phyloP scores from a whole-genome alignment of 2,329 filamentous ascomycete genomes.

The Akanthomyces uredinophilus region DNA sequence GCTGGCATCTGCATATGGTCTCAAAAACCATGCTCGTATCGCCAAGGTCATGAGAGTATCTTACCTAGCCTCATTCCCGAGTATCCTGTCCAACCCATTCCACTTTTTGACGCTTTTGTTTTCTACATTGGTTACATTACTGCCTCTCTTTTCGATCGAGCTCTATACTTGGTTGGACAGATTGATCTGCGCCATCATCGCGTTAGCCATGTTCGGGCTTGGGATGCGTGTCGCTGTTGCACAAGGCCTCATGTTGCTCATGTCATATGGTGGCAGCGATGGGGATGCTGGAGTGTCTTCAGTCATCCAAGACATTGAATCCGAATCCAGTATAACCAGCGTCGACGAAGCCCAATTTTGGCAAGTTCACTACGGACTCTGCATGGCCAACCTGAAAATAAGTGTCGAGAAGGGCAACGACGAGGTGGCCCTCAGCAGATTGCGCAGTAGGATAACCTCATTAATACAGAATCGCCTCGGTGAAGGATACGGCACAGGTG shows the following conservation, averaged over 20 bases:
- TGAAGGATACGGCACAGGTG: conserved; percentile 77
- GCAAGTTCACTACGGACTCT: conserved; percentile 96
- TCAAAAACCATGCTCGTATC: conserved; percentile 89
- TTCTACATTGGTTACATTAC: conserved; percentile 70
- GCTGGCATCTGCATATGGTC: conserved; percentile 75
- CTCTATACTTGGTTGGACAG: conserved; percentile 81
- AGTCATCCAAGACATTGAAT: conserved; percentile 79
- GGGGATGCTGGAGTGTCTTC: conserved; percentile 53
- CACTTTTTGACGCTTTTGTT: conserved; percentile 92
- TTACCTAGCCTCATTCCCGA: conserved; percentile 75
- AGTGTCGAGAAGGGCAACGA: conserved; percentile 59
- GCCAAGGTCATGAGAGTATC: conserved; percentile 85
- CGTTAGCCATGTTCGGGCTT: conserved; percentile 81
- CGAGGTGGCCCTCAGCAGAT: conserved; percentile 64
- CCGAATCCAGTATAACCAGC: conserved; percentile 66
- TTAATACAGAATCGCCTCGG: conserved; percentile 81
- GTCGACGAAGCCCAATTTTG: conserved; percentile 94
- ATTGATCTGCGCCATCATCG: conserved; percentile 73
- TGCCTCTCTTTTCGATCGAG: conserved; percentile 76
- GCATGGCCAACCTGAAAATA: conserved; percentile 90
- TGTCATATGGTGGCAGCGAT: conserved; percentile 63
- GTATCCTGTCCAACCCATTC: conserved; percentile 87
- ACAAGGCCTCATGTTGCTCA: conserved; percentile 89
- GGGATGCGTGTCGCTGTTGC: conserved; percentile 79
- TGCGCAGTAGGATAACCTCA: conserved; percentile 71